Conservation (phyloP, 148 eudicot genomes). For the Rhododendron griersonianum region DNA sequence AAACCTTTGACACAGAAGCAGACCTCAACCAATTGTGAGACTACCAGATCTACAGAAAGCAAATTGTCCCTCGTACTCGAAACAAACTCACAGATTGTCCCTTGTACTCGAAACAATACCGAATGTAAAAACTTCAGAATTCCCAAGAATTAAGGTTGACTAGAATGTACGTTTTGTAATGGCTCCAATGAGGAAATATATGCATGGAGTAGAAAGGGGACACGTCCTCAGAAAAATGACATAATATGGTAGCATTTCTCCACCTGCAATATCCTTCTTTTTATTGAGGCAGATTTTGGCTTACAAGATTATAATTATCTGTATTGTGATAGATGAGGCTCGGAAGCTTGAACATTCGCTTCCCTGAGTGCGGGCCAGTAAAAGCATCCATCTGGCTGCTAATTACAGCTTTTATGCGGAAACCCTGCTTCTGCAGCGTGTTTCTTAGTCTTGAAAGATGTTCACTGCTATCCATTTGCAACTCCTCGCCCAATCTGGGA, state of each 20-base stretch:
- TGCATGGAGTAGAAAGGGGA: neutral
- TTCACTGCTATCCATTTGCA: constrained; percentile 20
- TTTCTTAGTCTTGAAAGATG: constrained; percentile 23
- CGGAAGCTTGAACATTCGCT: constrained; percentile 32
- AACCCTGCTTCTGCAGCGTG: constrained; percentile 17
- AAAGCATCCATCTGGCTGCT: constrained; percentile 41
- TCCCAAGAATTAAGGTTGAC: neutral
- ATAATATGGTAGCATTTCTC: neutral
- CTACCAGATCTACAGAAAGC: neutral
- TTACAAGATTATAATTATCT: neutral
- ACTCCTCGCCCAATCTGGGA: constrained; percentile 29
- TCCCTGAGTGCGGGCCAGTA: constrained; percentile 11
- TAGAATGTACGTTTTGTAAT: neutral
- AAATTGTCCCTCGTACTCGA: neutral
- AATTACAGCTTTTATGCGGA: constrained; percentile 18
- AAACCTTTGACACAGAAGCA: neutral
- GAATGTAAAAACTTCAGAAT: neutral
- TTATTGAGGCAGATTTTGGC: neutral
- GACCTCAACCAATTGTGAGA: neutral
- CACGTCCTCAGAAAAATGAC: neutral
- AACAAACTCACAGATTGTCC: neutral
- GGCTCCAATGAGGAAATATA: neutral
- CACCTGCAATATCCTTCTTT: neutral
- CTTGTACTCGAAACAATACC: neutral
- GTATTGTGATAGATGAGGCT: constrained; percentile 9